These are phyloP conservation scores for Yamadazyma aaseri DNA, from an alignment of 1,139 yeast genomes.

Conservation along the genomic window DNA sequence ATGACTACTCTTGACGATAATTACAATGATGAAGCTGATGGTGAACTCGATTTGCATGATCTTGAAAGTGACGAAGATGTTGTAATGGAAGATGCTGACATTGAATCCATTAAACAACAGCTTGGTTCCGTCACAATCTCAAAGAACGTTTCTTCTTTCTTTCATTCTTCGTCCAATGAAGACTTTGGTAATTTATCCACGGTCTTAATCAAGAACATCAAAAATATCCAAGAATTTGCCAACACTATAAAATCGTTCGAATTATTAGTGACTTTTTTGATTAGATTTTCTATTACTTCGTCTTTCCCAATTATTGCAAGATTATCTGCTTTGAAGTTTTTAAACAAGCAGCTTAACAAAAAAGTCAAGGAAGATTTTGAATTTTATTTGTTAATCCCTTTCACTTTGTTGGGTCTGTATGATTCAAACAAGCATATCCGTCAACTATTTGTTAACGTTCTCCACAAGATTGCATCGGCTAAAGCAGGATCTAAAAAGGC, in stretches of 20 bases:
- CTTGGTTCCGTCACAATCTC: slow-evolving; percentile 4
- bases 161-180: slow-evolving; percentile 33
- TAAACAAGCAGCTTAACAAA: slow-evolving; percentile 26
- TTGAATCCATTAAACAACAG: slow-evolving; percentile 7
- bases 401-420: slow-evolving; percentile 34
- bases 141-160: slow-evolving; percentile 31
- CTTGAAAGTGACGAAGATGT: slow-evolving; percentile 10
- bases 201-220: slow-evolving; percentile 33
- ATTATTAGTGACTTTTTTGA: slow-evolving; percentile 51
- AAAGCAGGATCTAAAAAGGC: slow-evolving; percentile 20
- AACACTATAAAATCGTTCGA: slow-evolving; percentile 21
- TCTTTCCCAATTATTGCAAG: slow-evolving; percentile 58
- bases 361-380: slow-evolving; percentile 23
- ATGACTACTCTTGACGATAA: slow-evolving; percentile 54
- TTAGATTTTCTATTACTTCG: slow-evolving; percentile 57
- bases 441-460: slow-evolving; percentile 23
- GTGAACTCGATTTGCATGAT: slow-evolving; percentile 18
- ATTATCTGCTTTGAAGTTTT: slow-evolving; percentile 39
- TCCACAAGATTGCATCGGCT: slow-evolving; percentile 19
- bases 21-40: slow-evolving; percentile 17
- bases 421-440: slow-evolving; percentile 32
- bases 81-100: slow-evolving; percentile 6
- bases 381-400: slow-evolving; percentile 37
- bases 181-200: slow-evolving; percentile 43
- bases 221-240: slow-evolving; percentile 4